phyloP scores from a whole-genome alignment of 441 rosid genomes.

The Populus hybrid region DNA sequence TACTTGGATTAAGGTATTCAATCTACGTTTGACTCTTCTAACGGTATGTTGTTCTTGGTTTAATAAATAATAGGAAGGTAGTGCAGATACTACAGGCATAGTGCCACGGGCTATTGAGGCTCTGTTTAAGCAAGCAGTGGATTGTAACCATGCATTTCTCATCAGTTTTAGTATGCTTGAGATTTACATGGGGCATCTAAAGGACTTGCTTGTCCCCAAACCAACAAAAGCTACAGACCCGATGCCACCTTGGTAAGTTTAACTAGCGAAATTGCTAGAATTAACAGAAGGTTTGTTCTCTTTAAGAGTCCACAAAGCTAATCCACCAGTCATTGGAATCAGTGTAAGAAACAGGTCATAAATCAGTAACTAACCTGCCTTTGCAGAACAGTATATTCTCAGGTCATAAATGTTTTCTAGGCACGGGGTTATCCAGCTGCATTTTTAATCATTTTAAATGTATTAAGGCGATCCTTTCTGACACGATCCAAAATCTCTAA shows the following conservation, averaged over 20 bases:
- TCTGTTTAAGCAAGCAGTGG: constrained; percentile 54
- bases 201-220: constrained; percentile 64
- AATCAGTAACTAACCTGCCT: neutral
- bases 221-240: constrained; percentile 45
- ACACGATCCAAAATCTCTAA: constrained; percentile 10
- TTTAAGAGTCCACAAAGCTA: neutral
- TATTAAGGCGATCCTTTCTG: neutral
- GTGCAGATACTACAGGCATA: constrained; percentile 53
- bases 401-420: neutral
- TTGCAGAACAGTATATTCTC: neutral
- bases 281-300: neutral
- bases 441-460: neutral
- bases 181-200: constrained; percentile 77
- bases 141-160: constrained; percentile 48
- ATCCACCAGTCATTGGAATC: neutral
- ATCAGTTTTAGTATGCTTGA: constrained; percentile 83
- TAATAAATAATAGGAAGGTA: constrained; percentile 54
- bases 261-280: neutral
- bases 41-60: constrained; percentile 3
- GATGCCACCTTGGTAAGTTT: constrained; percentile 60
- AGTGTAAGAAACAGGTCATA: neutral
- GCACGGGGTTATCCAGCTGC: neutral
- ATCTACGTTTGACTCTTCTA: neutral
- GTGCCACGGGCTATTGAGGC: constrained; percentile 61
- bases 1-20: neutral